Evolutionary conservation across 768 basidiomycete species (phyloP), one percentile per base, ranked within the genome.

Genomic region (Arthromyces matolae): DNA sequence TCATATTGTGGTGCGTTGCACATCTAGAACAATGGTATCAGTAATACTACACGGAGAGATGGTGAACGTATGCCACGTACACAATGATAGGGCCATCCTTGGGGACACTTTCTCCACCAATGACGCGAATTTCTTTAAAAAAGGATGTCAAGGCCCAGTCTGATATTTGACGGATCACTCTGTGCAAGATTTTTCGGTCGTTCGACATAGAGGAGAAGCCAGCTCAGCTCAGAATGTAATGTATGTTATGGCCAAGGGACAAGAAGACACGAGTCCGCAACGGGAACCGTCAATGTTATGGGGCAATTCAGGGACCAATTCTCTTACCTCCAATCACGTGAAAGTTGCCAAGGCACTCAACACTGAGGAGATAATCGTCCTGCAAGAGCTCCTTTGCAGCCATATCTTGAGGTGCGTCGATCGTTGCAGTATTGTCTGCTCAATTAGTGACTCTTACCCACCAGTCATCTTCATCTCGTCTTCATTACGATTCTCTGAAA

Each of bases 1-100:
- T 93, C 93, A 94, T 95, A 64, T 96, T 97, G 60, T 93, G 88
- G 62, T 96, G 93, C 3, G 89, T 90, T 34, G 84, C 86, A 3
- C 86, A 80, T 31, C 89, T 92, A 16, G 16, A 25, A 40, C 10
- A 27, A 32, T 39, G 8, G 23, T 4, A 32, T 28, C 34, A 28
- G 29, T 6, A 45, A 33, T 8, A 29, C 40, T 34, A n/a, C n/a
- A n/a, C n/a, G n/a, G n/a, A n/a, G n/a, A n/a, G n/a, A n/a, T n/a
- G n/a, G n/a, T n/a, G n/a, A n/a, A n/a, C n/a, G n/a, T n/a, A n/a
- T n/a, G 13, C 20, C 34, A 80, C 86, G 64, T 71, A 94, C 91
- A 94, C 84, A 56, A 98, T 89, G 57, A 96, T 83, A n/a, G 93
- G 93, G 1, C 93, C 93, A 51, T 86, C 76, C 59, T 64, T 67